Percentiles rank a stretch among this genome's conserved stretches.
Evolutionary conservation across 78 protist genomes (phyloP).

Genomic region (Dictyostelium firmibasis): DNA sequence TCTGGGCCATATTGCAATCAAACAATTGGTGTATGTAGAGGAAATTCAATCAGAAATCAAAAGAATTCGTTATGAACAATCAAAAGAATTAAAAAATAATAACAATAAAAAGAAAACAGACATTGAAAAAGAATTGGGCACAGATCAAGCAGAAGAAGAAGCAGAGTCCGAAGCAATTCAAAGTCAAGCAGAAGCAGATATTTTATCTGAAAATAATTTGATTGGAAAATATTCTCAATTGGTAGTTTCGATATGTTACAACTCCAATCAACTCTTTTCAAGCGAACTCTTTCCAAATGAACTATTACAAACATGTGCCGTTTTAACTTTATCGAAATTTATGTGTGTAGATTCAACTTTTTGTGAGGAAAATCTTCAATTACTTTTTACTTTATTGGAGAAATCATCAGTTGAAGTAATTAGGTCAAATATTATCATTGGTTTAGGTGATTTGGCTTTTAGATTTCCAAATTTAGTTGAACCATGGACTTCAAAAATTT

Average conservation of each 20-base stretch:
- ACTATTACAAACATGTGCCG: slow-evolving; percentile 76
- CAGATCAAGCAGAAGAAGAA: slow-evolving; percentile 70
- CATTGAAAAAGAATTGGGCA: slow-evolving; percentile 85
- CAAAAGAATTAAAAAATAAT: slow-evolving; percentile 4
- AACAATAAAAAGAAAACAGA: background rate
- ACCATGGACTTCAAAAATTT: slow-evolving; percentile 92
- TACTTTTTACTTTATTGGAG: slow-evolving; percentile 79
- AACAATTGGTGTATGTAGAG: slow-evolving; percentile 82
- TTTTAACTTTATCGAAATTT: slow-evolving; percentile 85
- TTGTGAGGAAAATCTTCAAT: slow-evolving; percentile 81
- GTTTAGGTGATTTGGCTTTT: slow-evolving; percentile 93
- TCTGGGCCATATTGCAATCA: slow-evolving; percentile 86
- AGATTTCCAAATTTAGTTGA: slow-evolving; percentile 94
- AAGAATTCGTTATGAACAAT: background rate
- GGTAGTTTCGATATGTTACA: slow-evolving; percentile 58
- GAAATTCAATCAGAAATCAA: slow-evolving; percentile 11
- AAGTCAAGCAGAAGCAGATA: slow-evolving; percentile 48
- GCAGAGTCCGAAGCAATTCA: slow-evolving; percentile 73
- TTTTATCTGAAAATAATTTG: slow-evolving; percentile 24
- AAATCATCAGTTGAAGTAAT: background rate
- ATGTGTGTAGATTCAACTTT: slow-evolving; percentile 82
- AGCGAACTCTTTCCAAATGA: background rate
- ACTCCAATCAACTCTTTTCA: background rate
- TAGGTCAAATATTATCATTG: slow-evolving; percentile 90
- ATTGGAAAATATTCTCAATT: slow-evolving; percentile 83